These are phyloP conservation scores for Xylaria sp. DNA, from an alignment of 495 filamentous ascomycete genomes.

Conservation along the genomic window DNA sequence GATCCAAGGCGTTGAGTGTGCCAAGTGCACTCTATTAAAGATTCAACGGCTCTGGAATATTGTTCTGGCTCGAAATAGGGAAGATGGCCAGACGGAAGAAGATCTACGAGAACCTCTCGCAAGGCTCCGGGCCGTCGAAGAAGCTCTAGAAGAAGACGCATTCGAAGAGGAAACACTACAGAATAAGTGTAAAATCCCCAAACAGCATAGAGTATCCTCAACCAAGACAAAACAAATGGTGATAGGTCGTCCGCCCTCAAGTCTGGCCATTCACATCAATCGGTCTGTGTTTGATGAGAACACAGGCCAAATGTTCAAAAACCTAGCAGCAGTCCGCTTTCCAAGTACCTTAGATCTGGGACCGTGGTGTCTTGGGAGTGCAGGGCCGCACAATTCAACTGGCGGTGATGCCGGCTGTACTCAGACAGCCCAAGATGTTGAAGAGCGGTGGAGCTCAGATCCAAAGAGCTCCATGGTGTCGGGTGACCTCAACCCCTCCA, in stretches of 20 bases:
- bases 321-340: conserved; percentile 77
- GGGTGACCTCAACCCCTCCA: conserved; percentile 47
- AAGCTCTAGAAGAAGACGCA: conserved; percentile 78
- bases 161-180: conserved; percentile 78
- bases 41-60: conserved; percentile 44
- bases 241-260: conserved; percentile 79
- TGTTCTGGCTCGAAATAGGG: conserved; percentile 41
- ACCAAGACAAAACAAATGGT: conserved; percentile 91
- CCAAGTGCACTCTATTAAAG: conserved; percentile 82
- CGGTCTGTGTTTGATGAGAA: conserved; percentile 87
- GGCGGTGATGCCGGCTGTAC: background rate
- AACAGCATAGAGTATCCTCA: conserved; percentile 69
- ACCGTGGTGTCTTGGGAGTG: conserved; percentile 76
- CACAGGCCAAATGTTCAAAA: conserved; percentile 81
- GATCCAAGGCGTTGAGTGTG: conserved; percentile 88
- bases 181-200: conserved; percentile 74
- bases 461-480: conserved; percentile 74
- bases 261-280: conserved; percentile 86
- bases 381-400: conserved; percentile 22
- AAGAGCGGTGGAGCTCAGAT: conserved; percentile 72
- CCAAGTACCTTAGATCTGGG: conserved; percentile 75
- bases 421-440: conserved; percentile 35
- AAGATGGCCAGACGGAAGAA: conserved; percentile 30
- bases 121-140: conserved; percentile 66
- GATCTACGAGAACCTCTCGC: conserved; percentile 41